Evolutionary conservation across 225 moss, liverwort and hornwort genomes (phyloP).

Genomic region (Marchantia polymorpha): DNA sequence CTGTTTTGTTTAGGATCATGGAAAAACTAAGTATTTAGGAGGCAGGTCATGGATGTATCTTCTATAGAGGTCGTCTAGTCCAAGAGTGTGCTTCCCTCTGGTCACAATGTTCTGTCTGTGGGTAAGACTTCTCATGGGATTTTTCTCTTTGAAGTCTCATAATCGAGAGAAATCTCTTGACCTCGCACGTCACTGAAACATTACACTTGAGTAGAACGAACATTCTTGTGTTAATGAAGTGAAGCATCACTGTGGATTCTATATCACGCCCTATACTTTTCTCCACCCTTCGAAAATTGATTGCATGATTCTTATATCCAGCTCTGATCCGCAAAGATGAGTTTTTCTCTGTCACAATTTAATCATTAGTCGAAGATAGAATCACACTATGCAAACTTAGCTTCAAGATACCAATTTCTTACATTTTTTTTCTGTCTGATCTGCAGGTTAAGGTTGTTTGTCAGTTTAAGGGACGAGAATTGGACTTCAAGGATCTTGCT

Average conservation of each 20-base stretch:
- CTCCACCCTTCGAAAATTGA: not conserved
- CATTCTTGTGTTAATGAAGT: not conserved
- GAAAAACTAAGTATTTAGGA: too few relatives aligned
- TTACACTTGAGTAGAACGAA: too few relatives aligned
- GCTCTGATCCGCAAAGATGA: not conserved
- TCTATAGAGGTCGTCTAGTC: too few relatives aligned
- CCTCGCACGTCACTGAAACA: too few relatives aligned
- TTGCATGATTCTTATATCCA: not conserved
- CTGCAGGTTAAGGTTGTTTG: conserved; percentile 93
- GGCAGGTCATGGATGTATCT: too few relatives aligned
- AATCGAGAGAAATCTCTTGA: too few relatives aligned
- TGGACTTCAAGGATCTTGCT: conserved; percentile 96
- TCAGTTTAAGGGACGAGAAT: conserved; percentile 98
- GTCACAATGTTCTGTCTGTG: too few relatives aligned
- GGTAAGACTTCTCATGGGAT: too few relatives aligned
- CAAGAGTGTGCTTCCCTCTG: too few relatives aligned
- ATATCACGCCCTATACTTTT: not conserved
- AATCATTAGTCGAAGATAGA: not conserved
- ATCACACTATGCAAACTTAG: not conserved
- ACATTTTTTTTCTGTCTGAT: not conserved
- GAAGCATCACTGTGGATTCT: not conserved
- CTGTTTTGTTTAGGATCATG: too few relatives aligned
- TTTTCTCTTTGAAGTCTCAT: too few relatives aligned
- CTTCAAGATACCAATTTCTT: not conserved
- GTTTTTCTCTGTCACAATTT: not conserved